Base-by-base conservation (phyloP, 148 eudicot species). In the Arbutus unedo region DNA sequence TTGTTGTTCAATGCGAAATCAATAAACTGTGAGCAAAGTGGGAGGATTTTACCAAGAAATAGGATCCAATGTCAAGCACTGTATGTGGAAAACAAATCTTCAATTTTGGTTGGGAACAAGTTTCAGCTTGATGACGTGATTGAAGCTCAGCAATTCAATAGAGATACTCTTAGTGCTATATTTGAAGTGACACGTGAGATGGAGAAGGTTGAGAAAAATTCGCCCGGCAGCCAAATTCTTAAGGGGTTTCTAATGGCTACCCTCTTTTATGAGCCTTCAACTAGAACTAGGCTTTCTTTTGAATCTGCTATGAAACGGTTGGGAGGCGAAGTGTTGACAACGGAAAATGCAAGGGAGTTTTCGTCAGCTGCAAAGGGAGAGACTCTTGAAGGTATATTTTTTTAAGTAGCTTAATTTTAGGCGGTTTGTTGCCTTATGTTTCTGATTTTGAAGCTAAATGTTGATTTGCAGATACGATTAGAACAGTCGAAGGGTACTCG, bases 281-380 rank as follows among this genome's bases (percentile, higher is more conserved):
- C 99, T 8, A 90, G 99, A 85, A 96, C 98, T 44, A 90, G 99
- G 84, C 99, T 96, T 87, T 96, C 99, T 9, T 96, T 96, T 85
- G 99, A 96, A 78, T 96, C 99, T 74, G 97, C 99, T 23, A 96
- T 96, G 99, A 96, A 93, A 86, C 86, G 99, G 67, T 87, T 96
- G 84, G 98, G 99, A 64, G 99, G 99, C 81, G 98, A 96, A 86
- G 99, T 96, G 73, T 89, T 96, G 89, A 94, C 99, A 4, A 96
- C 98, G 31, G 99, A 96, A 90, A 96, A 96, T 90, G 98, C 99
- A 25, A 89, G 95, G 19, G 98, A 96, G 83, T 96, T 94, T 81
- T 96, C 99, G 23, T 96, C 99, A 5, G 99, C 99, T 51, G 99
- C 99, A 85, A 96, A 96, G 88, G 98, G 98, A 85, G 99, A 96